Evolutionary conservation across 2,329 filamentous ascomycete genomes (phyloP).

Genomic region (Nemania sp.): DNA sequence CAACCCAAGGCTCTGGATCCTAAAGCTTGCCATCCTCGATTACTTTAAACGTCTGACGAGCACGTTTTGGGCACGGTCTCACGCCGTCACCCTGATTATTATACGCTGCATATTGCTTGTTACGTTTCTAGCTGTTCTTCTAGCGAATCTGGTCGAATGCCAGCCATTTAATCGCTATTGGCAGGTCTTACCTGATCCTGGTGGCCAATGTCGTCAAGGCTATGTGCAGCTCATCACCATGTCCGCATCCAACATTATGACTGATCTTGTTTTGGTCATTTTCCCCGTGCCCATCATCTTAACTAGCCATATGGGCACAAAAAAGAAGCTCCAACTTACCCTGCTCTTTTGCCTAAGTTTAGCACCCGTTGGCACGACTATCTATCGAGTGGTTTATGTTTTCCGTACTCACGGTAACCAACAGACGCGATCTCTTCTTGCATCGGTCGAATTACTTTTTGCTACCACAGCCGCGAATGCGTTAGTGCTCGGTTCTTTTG

Average conservation of each 20-base stretch:
- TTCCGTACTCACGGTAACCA: conserved; percentile 78
- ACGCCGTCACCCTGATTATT: conserved; percentile 75
- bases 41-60: conserved; percentile 89
- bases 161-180: conserved; percentile 79
- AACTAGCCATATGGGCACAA: conserved; percentile 78
- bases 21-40: conserved; percentile 90
- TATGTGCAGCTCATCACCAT: conserved; percentile 90
- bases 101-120: conserved; percentile 80
- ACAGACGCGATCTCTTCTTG: conserved; percentile 87
- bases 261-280: conserved; percentile 85
- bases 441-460: conserved; percentile 90
- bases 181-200: conserved; percentile 88
- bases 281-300: conserved; percentile 93
- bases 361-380: conserved; percentile 80
- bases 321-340: conserved; percentile 83
- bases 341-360: conserved; percentile 87
- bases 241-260: conserved; percentile 88
- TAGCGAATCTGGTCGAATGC: conserved; percentile 87
- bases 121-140: conserved; percentile 85
- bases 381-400: conserved; percentile 84
- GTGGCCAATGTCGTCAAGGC: conserved; percentile 84
- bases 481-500: conserved; percentile 90
- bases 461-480: conserved; percentile 89
- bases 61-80: conserved; percentile 82
- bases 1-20: conserved; percentile 82